Evolutionary conservation across 1,284 basidiomycete species (phyloP).

Genomic region (Limonomyces culmigenus): DNA sequence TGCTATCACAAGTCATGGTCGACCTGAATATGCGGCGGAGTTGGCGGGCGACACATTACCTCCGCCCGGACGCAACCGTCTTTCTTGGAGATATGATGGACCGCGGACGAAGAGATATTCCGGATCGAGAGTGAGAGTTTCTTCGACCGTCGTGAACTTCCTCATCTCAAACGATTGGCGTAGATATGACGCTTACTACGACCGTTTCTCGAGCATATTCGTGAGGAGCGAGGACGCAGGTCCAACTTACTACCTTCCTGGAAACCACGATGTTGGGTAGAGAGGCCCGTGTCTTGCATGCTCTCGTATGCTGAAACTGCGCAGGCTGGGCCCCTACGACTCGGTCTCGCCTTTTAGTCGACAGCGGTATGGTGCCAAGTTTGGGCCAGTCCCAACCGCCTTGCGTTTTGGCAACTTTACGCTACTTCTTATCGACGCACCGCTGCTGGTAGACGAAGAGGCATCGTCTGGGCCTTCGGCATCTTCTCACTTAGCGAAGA

Average conservation of each 20-base stretch:
- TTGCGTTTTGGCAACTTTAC: conserved; percentile 46
- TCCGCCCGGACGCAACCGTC: conserved; percentile 56
- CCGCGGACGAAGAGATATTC: conserved; percentile 42
- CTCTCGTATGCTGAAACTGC: neutral
- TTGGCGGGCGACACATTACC: conserved; percentile 51
- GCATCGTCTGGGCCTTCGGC: neutral
- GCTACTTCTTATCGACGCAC: conserved; percentile 53
- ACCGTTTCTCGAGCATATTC: conserved; percentile 51
- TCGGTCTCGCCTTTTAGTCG: conserved; percentile 34
- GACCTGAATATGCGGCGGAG: conserved; percentile 60
- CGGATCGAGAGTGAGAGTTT: conserved; percentile 44
- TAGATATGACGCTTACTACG: conserved; percentile 47
- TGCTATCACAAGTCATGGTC: conserved; percentile 33
- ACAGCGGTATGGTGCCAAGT: conserved; percentile 35
- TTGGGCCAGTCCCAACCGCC: conserved; percentile 36
- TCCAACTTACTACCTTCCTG: conserved; percentile 55
- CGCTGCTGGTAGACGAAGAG: conserved; percentile 11
- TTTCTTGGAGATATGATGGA: conserved; percentile 71
- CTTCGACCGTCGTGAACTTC: neutral
- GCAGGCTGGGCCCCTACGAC: conserved; percentile 40
- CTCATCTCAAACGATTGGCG: conserved; percentile 10
- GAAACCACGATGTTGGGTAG: conserved; percentile 75
- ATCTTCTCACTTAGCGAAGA: too few relatives aligned
- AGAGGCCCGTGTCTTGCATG: conserved; percentile 6
- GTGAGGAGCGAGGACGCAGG: conserved; percentile 19